A percentile compares a stretch with the other conserved stretches of the same genome.
phyloP scores from a whole-genome alignment of 768 basidiomycete genomes.

The Podaxis rugospora region DNA sequence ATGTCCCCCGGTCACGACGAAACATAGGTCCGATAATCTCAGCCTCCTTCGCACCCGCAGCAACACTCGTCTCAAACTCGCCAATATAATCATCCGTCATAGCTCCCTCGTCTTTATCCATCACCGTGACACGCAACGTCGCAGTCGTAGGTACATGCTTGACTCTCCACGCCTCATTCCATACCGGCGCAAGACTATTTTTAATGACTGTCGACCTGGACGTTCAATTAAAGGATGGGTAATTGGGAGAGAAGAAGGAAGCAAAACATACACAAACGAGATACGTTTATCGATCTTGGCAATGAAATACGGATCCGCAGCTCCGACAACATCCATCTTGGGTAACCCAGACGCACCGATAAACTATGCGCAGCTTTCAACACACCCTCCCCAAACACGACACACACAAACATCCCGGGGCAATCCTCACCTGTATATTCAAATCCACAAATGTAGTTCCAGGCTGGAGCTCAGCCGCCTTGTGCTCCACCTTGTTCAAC shows the following conservation, averaged over 20 bases:
- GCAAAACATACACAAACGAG: conserved; percentile 53
- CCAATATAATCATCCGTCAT: conserved; percentile 64
- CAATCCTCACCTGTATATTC: conserved; percentile 41
- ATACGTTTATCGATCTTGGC: conserved; percentile 61
- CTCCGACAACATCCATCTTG: conserved; percentile 62
- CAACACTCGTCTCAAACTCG: conserved; percentile 48
- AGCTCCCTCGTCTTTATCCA: conserved; percentile 62
- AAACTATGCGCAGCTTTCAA: conserved; percentile 41
- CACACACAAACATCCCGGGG: neutral
- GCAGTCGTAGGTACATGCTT: conserved; percentile 71
- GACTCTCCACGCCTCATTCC: conserved; percentile 73
- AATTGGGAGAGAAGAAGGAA: neutral
- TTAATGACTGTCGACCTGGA: conserved; percentile 61
- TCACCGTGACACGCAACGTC: conserved; percentile 51
- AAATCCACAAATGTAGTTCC: conserved; percentile 49
- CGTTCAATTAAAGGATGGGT: neutral
- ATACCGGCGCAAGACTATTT: conserved; percentile 57
- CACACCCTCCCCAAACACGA: neutral
- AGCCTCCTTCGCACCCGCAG: conserved; percentile 58
- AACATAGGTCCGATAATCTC: conserved; percentile 53
- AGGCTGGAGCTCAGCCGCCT: conserved; percentile 26
- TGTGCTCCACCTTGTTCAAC: conserved; percentile 6
- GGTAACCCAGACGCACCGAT: conserved; percentile 69
- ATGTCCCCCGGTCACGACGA: conserved; percentile 49
- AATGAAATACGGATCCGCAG: conserved; percentile 69